phyloP scores from a whole-genome alignment of 1,139 yeast genomes.

The Saccharomyces hybrid region DNA sequence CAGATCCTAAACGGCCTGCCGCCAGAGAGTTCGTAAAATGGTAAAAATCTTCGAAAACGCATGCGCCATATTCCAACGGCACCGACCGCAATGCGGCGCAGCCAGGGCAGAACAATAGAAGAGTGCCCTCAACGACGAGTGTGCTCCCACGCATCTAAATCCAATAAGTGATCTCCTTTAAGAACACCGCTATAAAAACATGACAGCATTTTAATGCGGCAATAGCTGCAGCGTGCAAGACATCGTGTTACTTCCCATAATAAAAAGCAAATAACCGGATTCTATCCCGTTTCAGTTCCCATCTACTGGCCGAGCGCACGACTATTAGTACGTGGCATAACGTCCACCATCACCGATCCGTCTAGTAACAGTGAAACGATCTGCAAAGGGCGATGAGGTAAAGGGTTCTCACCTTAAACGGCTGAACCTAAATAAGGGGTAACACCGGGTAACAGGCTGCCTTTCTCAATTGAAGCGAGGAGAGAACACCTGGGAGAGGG shows the following conservation, averaged over 20 bases:
- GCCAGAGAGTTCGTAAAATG: neutral
- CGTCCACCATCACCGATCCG: no score
- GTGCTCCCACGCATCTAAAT: no score
- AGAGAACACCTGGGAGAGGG: neutral
- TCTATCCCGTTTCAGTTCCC: no score
- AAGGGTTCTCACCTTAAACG: constrained; percentile 1
- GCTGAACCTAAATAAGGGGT: neutral
- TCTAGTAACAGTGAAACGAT: neutral
- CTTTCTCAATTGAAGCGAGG: neutral
- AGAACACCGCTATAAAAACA: no score
- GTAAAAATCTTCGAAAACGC: neutral
- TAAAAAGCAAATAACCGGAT: no score
- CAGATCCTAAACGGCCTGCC: neutral
- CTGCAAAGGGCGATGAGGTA: neutral
- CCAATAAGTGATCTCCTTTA: no score
- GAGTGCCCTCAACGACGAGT: no score
- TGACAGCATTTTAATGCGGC: no score
- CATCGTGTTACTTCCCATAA: no score
- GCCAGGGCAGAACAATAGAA: neutral
- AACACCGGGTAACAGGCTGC: neutral
- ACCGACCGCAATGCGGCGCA: neutral
- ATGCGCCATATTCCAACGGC: neutral
- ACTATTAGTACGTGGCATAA: no score
- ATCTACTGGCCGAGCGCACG: no score
- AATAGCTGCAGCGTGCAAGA: neutral